Evolutionary conservation across 2,329 filamentous ascomycete genomes (phyloP).

Genomic region (Epichloe sylvatica): DNA sequence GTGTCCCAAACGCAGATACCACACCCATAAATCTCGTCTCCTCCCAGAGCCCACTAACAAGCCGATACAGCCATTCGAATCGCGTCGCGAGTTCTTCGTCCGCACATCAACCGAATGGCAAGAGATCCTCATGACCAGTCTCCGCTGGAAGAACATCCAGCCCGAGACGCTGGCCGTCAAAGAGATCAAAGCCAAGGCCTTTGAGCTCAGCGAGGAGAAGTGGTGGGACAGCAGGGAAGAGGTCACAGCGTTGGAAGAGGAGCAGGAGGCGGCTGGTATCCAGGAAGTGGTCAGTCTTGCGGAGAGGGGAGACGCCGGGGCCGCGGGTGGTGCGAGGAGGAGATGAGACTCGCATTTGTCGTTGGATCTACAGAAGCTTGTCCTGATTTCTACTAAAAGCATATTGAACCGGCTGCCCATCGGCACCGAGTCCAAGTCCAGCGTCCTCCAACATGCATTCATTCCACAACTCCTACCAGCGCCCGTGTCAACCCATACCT

Average conservation of each 20-base stretch:
- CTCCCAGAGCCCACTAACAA: background rate
- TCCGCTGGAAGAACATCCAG: constrained; percentile 53
- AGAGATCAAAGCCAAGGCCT: constrained; percentile 83
- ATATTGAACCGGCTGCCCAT: too few species aligned
- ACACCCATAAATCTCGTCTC: background rate
- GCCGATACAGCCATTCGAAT: constrained; percentile 68
- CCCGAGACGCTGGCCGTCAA: constrained; percentile 63
- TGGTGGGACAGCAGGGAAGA: constrained; percentile 99
- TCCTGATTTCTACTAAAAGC: too few species aligned
- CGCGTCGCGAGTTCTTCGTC: constrained; percentile 79
- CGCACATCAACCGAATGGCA: constrained; percentile 87
- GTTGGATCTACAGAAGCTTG: too few species aligned
- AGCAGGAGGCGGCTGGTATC: constrained; percentile 90
- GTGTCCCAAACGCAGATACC: background rate
- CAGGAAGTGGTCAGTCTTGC: constrained; percentile 83
- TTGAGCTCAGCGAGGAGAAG: constrained; percentile 83
- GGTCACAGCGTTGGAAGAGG: constrained; percentile 79
- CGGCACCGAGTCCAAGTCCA: too few species aligned
- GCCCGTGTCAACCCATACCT: too few species aligned
- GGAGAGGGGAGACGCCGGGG: constrained; percentile 48
- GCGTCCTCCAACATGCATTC: too few species aligned
- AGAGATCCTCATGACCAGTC: constrained; percentile 61
- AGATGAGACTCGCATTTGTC: constrained; percentile 10
- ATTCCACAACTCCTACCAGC: too few species aligned
- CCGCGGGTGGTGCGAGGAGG: constrained; percentile 18